A percentile compares a stretch with the other conserved stretches of the same genome.
phyloP scores from a whole-genome alignment of 2,329 filamentous ascomycete genomes.

The Fonsecaea pugnacius region DNA sequence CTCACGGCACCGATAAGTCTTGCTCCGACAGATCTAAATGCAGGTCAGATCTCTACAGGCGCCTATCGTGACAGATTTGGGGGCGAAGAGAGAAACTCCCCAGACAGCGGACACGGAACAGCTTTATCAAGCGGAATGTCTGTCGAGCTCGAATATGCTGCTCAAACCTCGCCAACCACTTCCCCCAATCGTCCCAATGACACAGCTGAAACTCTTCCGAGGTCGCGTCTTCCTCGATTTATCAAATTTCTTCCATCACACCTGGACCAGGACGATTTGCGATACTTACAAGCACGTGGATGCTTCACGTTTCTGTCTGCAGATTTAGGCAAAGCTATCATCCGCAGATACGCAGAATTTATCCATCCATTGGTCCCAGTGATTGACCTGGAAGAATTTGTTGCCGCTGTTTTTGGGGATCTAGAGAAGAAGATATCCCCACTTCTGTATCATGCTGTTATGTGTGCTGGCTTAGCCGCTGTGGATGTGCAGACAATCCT shows the following conservation, averaged over 20 bases:
- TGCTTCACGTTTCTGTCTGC: constrained; percentile 14
- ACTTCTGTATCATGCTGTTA: constrained; percentile 18
- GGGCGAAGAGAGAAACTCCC: not conserved
- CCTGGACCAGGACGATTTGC: constrained; percentile 11
- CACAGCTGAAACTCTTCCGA: not conserved
- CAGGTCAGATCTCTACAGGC: not conserved
- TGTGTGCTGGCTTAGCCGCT: constrained; percentile 21
- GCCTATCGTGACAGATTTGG: not conserved
- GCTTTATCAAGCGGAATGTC: not conserved
- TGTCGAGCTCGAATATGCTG: not conserved
- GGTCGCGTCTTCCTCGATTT: constrained; percentile 12
- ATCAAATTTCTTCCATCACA: constrained; percentile 15
- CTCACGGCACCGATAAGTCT: not conserved
- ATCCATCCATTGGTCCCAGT: constrained; percentile 18
- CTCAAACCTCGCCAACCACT: not conserved
- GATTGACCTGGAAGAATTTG: constrained; percentile 15
- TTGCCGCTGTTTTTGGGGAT: not conserved
- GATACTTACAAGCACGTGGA: constrained; percentile 3
- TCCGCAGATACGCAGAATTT: constrained; percentile 18
- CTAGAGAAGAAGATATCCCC: constrained; percentile 4
- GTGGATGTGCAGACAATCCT: constrained; percentile 17
- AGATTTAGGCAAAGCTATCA: constrained; percentile 10
- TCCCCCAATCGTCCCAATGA: constrained; percentile 1
- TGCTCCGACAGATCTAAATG: not conserved
- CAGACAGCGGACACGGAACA: not conserved